Evolutionary conservation across 805 yeast species (phyloP).

Genomic region (Pichia nakasei): DNA sequence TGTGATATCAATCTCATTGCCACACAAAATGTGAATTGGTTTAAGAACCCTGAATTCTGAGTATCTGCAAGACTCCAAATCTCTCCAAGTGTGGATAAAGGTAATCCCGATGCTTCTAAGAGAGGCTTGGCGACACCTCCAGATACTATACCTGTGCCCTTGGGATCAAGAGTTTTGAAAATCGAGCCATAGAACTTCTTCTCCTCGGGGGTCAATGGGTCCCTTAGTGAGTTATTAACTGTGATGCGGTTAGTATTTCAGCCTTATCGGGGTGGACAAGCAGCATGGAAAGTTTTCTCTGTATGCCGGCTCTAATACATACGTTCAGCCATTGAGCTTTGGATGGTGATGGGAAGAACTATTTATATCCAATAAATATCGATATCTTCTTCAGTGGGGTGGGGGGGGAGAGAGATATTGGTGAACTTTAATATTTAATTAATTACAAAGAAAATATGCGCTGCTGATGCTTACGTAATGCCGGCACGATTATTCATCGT

Average conservation of each 20-base stretch:
- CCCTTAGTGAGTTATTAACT: slow-evolving; percentile 16
- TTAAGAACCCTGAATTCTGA: slow-evolving; percentile 77
- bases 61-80: slow-evolving; percentile 93
- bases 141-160: slow-evolving; percentile 69
- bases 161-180: slow-evolving; percentile 73
- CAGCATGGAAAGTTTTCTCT: no score
- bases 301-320: no score
- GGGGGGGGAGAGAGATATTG: no score
- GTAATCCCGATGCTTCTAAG: slow-evolving; percentile 77
- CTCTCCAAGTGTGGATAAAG: slow-evolving; percentile 72
- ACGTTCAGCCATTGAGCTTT: slow-evolving; percentile 1
- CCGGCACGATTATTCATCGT: no score
- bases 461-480: no score
- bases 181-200: slow-evolving; percentile 62
- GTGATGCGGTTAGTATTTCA: no score
- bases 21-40: slow-evolving; percentile 68
- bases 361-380: no score
- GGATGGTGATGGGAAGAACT: no score
- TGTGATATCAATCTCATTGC: slow-evolving; percentile 89
- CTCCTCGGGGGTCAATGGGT: slow-evolving; percentile 63
- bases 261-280: no score
- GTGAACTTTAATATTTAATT: no score
- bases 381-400: no score
- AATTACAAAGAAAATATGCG: no score
- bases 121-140: slow-evolving; percentile 81